Evolutionary conservation across 2,329 filamentous ascomycete species (phyloP), one percentile per base, ranked within the genome.

Genomic region (Cladosporium austrohemisphaericum): DNA sequence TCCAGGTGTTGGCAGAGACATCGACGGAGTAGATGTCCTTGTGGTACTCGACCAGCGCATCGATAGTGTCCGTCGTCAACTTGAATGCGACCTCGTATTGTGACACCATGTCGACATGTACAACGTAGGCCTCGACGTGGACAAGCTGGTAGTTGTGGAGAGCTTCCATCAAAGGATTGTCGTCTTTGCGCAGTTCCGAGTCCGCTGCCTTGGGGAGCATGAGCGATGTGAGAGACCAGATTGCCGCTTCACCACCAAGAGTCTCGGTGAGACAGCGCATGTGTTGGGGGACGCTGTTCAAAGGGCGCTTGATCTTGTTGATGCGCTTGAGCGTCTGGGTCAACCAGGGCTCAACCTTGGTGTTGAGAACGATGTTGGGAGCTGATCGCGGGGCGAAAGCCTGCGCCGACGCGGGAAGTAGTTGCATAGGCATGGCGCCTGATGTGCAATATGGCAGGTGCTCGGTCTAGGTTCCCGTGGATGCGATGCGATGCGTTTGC

Each of bases 21-120:
- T 98, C 88, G 63, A 91, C 80, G 60, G 88, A 95, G 76, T 95
- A 91, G 61, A 97, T 80, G 57, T 96, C 88, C 76, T 93, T 91
- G 80, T 98, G 93, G 71, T 95, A 95, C 68, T 95, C 88, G 68
- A 95, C 85, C 57, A 98, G 81, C 45, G 87, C 75, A 64, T 95
- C 90, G 72, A 98, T 98, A 54, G 91, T 90, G 68, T 97, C 93
- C 51, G 85, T 81, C 19, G 91, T 97, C 64, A 98, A 80, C 80
- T 98, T 98, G 80, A 91, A 97, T 59, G 91, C 93, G 64, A 98
- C 90, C 75, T 97, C 93, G 68, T 95, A 93, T 71, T 91, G 86
- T 63, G 94, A 83, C 52, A 98, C 92, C 90, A 97, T 95, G 75
- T 98, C 93, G 71, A 98, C 90, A 71, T 97, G 92, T 54, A 98